Evolutionary conservation across 176 grass and related monocot genomes (phyloP).

Genomic region (Eleusine coracana): DNA sequence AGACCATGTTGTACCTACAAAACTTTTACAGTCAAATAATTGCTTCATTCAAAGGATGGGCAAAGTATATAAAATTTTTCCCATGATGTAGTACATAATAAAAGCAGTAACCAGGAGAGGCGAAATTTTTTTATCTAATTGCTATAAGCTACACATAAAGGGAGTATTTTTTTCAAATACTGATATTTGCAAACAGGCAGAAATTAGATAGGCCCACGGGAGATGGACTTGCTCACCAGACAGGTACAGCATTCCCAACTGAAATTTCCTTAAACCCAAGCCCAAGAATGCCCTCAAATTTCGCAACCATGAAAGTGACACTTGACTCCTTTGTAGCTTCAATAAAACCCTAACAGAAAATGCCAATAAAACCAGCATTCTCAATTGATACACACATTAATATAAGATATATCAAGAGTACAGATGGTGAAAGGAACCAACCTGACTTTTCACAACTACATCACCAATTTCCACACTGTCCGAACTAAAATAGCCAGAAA

Average conservation of each 20-base stretch:
- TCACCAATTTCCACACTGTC: slow-evolving; percentile 77
- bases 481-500: slow-evolving; percentile 72
- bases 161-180: slow-evolving; percentile 4
- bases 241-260: slow-evolving; percentile 52
- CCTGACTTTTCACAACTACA: slow-evolving; percentile 76
- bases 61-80: slow-evolving; percentile 11
- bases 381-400: neutral
- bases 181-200: neutral
- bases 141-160: slow-evolving; percentile 1
- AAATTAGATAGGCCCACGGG: neutral
- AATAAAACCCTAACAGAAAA: slow-evolving; percentile 63
- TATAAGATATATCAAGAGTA: slow-evolving; percentile 7
- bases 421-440: slow-evolving; percentile 26
- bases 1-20: slow-evolving; percentile 68
- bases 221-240: slow-evolving; percentile 56
- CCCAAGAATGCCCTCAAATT: slow-evolving; percentile 93
- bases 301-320: slow-evolving; percentile 70
- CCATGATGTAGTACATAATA: neutral
- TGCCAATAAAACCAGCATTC: slow-evolving; percentile 15
- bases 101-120: neutral
- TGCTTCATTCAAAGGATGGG: neutral
- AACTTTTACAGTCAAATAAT: neutral
- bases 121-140: neutral
- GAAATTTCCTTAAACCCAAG: slow-evolving; percentile 87
- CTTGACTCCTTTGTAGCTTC: slow-evolving; percentile 69